Evolutionary conservation across 768 basidiomycete genomes (phyloP).

Genomic region (Phylloporus sp.): DNA sequence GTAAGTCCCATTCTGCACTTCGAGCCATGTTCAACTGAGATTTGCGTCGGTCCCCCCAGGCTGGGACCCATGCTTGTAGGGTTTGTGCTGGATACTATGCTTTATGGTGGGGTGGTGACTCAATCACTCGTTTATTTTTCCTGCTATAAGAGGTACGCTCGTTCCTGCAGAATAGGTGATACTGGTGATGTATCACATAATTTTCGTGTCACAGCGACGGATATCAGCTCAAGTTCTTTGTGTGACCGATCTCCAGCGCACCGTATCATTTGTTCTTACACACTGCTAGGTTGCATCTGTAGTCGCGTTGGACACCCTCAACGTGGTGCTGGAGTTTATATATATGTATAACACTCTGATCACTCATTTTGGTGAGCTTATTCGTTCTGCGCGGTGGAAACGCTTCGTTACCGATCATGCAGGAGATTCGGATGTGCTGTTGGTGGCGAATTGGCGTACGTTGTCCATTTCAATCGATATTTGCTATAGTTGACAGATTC

Average conservation of each 20-base stretch:
- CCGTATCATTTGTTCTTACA: not conserved
- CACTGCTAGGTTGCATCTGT: conserved; percentile 17
- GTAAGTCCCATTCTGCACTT: conserved; percentile 8
- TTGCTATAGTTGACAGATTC: not conserved
- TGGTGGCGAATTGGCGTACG: conserved; percentile 23
- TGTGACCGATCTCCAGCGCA: conserved; percentile 1
- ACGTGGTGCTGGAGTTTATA: conserved; percentile 21
- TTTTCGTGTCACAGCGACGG: conserved; percentile 12
- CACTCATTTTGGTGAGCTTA: conserved; percentile 20
- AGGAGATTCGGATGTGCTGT: conserved; percentile 16
- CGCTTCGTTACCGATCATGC: not conserved
- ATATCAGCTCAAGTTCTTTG: conserved; percentile 23
- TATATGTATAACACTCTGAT: conserved; percentile 26
- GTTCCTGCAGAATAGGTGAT: not conserved
- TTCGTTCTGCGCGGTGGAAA: not conserved
- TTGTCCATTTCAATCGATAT: not conserved
- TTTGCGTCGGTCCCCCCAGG: conserved; percentile 9
- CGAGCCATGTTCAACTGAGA: not conserved
- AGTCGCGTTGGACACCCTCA: conserved; percentile 22
- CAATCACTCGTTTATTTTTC: conserved; percentile 33
- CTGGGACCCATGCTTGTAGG: conserved; percentile 35
- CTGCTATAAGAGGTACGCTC: conserved; percentile 22
- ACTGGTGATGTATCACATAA: not conserved
- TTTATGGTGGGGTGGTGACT: conserved; percentile 33
- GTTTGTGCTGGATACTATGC: conserved; percentile 30